Percentiles rank a stretch among this genome's conserved stretches.
Evolutionary conservation across 768 basidiomycete species (phyloP).

Genomic region (Lactifluus pinguis): DNA sequence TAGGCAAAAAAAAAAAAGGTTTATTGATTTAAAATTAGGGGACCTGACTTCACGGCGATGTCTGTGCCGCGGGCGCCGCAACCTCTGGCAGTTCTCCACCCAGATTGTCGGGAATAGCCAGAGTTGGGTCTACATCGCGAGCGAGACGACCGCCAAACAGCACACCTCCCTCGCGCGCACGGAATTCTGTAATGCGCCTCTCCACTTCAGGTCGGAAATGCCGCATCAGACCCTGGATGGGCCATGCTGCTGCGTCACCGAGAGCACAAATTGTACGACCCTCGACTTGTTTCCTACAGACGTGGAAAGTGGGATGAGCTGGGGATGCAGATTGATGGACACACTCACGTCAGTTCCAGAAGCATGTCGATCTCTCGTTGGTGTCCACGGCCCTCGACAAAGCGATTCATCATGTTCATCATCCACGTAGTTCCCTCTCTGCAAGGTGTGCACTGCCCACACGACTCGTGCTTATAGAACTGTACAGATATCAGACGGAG

Average conservation of each 20-base stretch:
- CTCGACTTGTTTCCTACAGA: slow-evolving; percentile 82
- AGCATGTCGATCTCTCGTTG: slow-evolving; percentile 97
- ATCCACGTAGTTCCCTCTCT: slow-evolving; percentile 97
- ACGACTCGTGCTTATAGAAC: slow-evolving; percentile 51
- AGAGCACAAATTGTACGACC: slow-evolving; percentile 95
- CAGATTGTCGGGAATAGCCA: slow-evolving; percentile 69
- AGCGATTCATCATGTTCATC: slow-evolving; percentile 99
- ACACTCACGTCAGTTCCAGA: slow-evolving; percentile 76
- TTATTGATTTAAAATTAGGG: background rate
- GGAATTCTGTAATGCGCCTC: slow-evolving; percentile 71
- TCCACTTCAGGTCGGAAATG: slow-evolving; percentile 97
- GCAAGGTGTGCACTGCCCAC: slow-evolving; percentile 61
- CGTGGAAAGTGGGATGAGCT: background rate
- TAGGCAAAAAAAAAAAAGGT: background rate
- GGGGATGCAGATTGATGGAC: background rate
- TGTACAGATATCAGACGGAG: background rate
- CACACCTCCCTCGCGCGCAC: slow-evolving; percentile 59
- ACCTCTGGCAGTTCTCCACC: slow-evolving; percentile 42
- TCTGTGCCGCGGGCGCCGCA: slow-evolving; percentile 18
- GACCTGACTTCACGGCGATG: background rate
- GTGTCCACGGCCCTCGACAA: slow-evolving; percentile 87
- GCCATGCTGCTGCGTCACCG: slow-evolving; percentile 97
- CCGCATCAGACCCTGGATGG: slow-evolving; percentile 94
- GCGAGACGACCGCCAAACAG: slow-evolving; percentile 79
- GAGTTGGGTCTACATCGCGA: slow-evolving; percentile 54